Percentiles rank a stretch among this genome's conserved stretches.
Conservation (phyloP, 2,329 filamentous ascomycete genomes). For the Lithohypha guttulata region DNA sequence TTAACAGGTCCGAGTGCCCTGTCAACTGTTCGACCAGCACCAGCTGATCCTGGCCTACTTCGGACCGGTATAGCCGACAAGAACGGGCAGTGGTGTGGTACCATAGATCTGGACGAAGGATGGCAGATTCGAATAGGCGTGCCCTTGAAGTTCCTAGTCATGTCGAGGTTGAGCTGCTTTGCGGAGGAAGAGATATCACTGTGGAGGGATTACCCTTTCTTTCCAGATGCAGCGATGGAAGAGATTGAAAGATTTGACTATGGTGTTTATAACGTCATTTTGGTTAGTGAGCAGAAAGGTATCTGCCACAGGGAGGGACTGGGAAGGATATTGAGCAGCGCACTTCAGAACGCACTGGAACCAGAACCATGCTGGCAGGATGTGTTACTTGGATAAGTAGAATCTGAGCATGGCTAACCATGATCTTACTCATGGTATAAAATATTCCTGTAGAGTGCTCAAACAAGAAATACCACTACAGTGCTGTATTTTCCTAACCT, state of each 20-base stretch:
- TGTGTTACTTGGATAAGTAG: conserved; percentile 20
- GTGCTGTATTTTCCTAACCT: too few species aligned
- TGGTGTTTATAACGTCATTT: conserved; percentile 21
- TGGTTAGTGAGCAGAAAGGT: conserved; percentile 17
- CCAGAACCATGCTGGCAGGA: conserved; percentile 20
- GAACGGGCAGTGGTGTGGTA: conserved; percentile 21
- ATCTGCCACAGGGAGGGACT: conserved; percentile 20
- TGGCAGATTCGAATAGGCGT: conserved; percentile 14
- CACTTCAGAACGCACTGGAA: conserved; percentile 15
- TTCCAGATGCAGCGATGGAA: conserved; percentile 20
- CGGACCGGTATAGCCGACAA: conserved; percentile 19
- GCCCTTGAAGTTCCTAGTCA: conserved; percentile 19
- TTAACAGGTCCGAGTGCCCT: conserved; percentile 21
- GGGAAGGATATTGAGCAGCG: conserved; percentile 18
- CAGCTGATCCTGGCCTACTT: conserved; percentile 21
- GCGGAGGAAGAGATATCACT: conserved; percentile 19
- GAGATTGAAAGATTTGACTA: conserved; percentile 14
- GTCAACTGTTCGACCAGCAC: conserved; percentile 20
- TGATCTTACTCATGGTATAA: too few species aligned
- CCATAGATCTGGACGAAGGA: conserved; percentile 18
- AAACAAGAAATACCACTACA: too few species aligned
- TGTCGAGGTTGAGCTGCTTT: conserved; percentile 19
- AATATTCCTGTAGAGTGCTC: too few species aligned
- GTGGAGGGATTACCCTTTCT: conserved; percentile 14
- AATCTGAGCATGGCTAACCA: too few species aligned